A percentile compares a stretch with the other conserved stretches of the same genome.
Evolutionary conservation across 306 rosid genomes (phyloP).

Genomic region (Canavalia ensiformis): DNA sequence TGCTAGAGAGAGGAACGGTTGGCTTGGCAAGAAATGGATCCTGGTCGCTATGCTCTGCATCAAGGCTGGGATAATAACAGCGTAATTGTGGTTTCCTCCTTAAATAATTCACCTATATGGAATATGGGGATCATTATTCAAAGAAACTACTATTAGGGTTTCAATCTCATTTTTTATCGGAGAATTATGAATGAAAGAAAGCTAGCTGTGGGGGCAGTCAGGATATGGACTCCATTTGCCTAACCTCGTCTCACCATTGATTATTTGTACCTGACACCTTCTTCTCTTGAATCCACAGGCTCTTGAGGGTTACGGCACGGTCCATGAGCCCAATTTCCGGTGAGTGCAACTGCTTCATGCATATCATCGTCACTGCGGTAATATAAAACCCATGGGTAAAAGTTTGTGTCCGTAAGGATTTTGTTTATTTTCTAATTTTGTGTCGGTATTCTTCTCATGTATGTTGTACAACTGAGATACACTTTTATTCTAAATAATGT

Average conservation of each 20-base stretch:
- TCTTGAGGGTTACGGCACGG: constrained; percentile 92
- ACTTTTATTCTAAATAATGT: constrained; percentile 21
- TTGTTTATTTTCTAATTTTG: not conserved
- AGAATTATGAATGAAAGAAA: constrained; percentile 87
- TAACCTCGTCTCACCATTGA: constrained; percentile 88
- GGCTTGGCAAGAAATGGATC: constrained; percentile 90
- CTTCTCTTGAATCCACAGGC: constrained; percentile 99
- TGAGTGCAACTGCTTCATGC: constrained; percentile 70
- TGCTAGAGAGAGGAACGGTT: constrained; percentile 10
- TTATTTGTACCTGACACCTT: constrained; percentile 98
- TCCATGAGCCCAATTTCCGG: constrained; percentile 93
- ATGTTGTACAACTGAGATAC: constrained; percentile 7
- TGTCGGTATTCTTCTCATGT: constrained; percentile 6
- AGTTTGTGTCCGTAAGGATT: not conserved
- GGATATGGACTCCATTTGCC: constrained; percentile 99
- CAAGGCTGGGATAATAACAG: constrained; percentile 99
- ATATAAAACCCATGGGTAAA: constrained; percentile 37
- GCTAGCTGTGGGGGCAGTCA: constrained; percentile 87
- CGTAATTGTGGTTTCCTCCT: constrained; percentile 99
- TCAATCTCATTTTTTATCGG: constrained; percentile 77
- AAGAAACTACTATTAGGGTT: constrained; percentile 87
- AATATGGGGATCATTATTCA: constrained; percentile 87
- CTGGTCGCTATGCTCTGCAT: constrained; percentile 94
- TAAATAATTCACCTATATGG: constrained; percentile 94
- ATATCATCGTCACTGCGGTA: constrained; percentile 52